phyloP scores from a whole-genome alignment of 2,329 filamentous ascomycete genomes.

The Talaromyces piceae region DNA sequence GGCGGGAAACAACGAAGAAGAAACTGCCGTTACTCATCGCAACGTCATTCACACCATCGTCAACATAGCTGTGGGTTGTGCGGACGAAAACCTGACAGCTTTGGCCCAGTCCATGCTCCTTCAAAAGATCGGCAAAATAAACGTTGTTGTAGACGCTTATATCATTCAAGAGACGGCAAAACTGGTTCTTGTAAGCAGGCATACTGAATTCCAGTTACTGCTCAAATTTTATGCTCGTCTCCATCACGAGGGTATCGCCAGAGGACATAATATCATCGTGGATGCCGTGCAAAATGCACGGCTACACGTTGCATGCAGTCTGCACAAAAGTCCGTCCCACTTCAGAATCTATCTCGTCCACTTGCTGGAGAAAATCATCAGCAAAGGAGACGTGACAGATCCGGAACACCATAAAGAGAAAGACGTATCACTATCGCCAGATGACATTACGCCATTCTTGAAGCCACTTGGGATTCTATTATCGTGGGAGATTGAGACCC shows the following conservation, averaged over 20 bases:
- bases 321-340: conserved; percentile 59
- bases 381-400: conserved; percentile 78
- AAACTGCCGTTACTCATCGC: conserved; percentile 66
- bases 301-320: conserved; percentile 66
- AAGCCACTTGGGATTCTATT: conserved; percentile 82
- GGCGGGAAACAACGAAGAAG: conserved; percentile 66
- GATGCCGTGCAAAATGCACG: conserved; percentile 75
- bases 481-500: conserved; percentile 38
- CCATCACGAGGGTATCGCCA: conserved; percentile 63
- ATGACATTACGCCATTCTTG: conserved; percentile 80
- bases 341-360: conserved; percentile 80
- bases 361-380: conserved; percentile 78
- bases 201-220: conserved; percentile 75
- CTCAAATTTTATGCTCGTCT: conserved; percentile 76
- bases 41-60: conserved; percentile 96
- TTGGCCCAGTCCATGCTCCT: conserved; percentile 90
- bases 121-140: conserved; percentile 90
- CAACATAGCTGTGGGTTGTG: conserved; percentile 71
- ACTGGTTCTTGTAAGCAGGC: conserved; percentile 68
- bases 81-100: conserved; percentile 86
- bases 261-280: conserved; percentile 59
- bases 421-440: conserved; percentile 73
- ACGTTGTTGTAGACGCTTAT: conserved; percentile 67
- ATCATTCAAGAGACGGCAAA: conserved; percentile 77
- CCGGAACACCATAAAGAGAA: conserved; percentile 64